Base-by-base conservation (phyloP, 2,329 filamentous ascomycete species). In the Hortaea werneckii region DNA sequence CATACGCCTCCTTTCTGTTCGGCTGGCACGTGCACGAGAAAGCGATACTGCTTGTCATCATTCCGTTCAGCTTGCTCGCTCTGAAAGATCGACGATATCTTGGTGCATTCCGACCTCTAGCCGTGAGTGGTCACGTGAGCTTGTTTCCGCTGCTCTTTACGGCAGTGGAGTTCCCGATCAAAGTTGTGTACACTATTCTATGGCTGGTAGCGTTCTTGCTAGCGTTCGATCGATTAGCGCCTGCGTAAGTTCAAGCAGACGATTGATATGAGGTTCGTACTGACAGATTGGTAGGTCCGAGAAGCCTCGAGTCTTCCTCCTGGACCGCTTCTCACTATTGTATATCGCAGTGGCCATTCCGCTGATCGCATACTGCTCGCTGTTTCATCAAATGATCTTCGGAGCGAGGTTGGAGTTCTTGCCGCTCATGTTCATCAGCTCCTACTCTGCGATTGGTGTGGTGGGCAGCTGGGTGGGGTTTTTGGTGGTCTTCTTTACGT, bases 11-110 rank as follows among this genome's bases (percentile, higher is more conserved):
- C 0, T 98, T 98, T 69, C 75, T 98, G 7, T 96, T 96, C 57
- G 90, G 92, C 46, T 98, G 90, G 88, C 92, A 98, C 61, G 92
- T 98, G 6, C 92, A 98, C 59, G 92, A 98, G 63, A 98, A 98
- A 67, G 92, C 92, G 1, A 85, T 98, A 47, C 76, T 98, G 20
- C 78, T 96, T 13, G 84, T 96, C 60, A 88, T 98, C 54, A 85
- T 96, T 41, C 92, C 92, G 0, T 96, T 96, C 72, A 94, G 86
- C 56, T 76, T 98, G 50, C 83, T 96, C 49, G 89, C 90, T 0
- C 78, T 96, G 43, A 85, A 84, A 63, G 89, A 96, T 64, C 80
- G 92, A 43, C 82, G 92, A 27, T 89, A 95, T 61, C 80, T 96
- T 29, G 83, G 87, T 48, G 90, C 90, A 1, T 98, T 96, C 69